Percentiles rank a stretch among this genome's conserved stretches.
Evolutionary conservation across 1,139 yeast species (phyloP).

Genomic region (Sporopachydermia cereana): DNA sequence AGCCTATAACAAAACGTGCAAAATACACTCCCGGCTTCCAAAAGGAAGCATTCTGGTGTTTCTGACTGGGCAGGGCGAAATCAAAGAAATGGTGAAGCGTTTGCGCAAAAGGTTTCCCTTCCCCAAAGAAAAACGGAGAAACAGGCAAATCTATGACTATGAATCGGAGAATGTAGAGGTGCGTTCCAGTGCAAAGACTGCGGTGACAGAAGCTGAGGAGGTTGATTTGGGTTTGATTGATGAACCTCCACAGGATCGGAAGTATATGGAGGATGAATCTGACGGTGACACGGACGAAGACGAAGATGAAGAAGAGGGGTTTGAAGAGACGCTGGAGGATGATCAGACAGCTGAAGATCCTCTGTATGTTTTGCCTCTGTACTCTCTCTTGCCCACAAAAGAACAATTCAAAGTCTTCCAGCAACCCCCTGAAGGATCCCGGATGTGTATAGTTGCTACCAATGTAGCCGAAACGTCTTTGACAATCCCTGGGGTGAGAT

Average conservation of each 20-base stretch:
- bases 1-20: slow-evolving; percentile 72
- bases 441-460: slow-evolving; percentile 90
- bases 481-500: slow-evolving; percentile 91
- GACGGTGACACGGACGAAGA: slow-evolving; percentile 23
- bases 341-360: slow-evolving; percentile 76
- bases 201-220: slow-evolving; percentile 78
- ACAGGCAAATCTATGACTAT: slow-evolving; percentile 16
- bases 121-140: slow-evolving; percentile 20
- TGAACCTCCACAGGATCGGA: slow-evolving; percentile 24
- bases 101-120: slow-evolving; percentile 62
- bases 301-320: slow-evolving; percentile 77
- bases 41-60: slow-evolving; percentile 91
- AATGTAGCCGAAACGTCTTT: slow-evolving; percentile 96
- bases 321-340: slow-evolving; percentile 67
- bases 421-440: slow-evolving; percentile 70
- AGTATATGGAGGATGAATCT: slow-evolving; percentile 20
- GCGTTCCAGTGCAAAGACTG: slow-evolving; percentile 44
- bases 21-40: slow-evolving; percentile 77
- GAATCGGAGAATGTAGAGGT: slow-evolving; percentile 33
- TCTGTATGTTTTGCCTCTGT: slow-evolving; percentile 79
- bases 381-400: slow-evolving; percentile 80
- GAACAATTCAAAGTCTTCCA: slow-evolving; percentile 93
- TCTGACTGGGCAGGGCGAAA: slow-evolving; percentile 91
- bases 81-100: slow-evolving; percentile 59
- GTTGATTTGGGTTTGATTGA: slow-evolving; percentile 55